Base-by-base conservation (phyloP, 257 asterid species). In the Cynanchum wilfordii region DNA sequence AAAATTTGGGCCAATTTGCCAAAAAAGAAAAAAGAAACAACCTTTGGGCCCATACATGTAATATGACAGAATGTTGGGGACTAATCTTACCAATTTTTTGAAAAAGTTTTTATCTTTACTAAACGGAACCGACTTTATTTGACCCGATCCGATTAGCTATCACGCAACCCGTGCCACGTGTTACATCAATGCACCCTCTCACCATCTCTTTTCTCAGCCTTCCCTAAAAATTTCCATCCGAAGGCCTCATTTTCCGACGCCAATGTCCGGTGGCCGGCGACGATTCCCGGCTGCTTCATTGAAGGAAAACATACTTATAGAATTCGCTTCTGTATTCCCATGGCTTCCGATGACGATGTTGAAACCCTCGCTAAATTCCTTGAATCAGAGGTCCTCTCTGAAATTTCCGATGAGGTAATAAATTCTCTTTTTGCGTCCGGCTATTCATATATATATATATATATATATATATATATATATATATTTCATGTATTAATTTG, bases 331-430 rank as follows among this genome's bases (percentile, higher is more conserved):
- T 67, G 44, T 25, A 13, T 68, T 50, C 22, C 25, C 47, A 95
- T 90, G 95, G 92, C 87, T 71, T 87, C 91, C n/a, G 97, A 92
- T 68, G 98, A 95, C 70, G 99, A 95, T 64, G 96, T 82, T 62
- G 96, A 86, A 76, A 77, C 72, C 70, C 96, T 95, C 66, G 98
- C 87, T 55, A 86, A 84, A 68, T 95, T 87, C 78, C 95, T 95
- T 52, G 98, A 95, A 84, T 82, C 90, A 10, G 99, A 95, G 73
- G 83, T 92, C 69, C 89, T 90, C 62, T 79, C 88, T 2, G 89
- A 78, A 66, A 44, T 85, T 75, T 88, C 95, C 79, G 95, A 95
- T 66, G 86, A 74, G 98, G 97, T 88, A 70, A 29, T 40, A 30
- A 19, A 54, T 8, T 47, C 27, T 15, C 9, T 7, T 49, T 60